Conservation (phyloP, 2,329 filamentous ascomycete species). For the Talaromyces marneffei region DNA sequence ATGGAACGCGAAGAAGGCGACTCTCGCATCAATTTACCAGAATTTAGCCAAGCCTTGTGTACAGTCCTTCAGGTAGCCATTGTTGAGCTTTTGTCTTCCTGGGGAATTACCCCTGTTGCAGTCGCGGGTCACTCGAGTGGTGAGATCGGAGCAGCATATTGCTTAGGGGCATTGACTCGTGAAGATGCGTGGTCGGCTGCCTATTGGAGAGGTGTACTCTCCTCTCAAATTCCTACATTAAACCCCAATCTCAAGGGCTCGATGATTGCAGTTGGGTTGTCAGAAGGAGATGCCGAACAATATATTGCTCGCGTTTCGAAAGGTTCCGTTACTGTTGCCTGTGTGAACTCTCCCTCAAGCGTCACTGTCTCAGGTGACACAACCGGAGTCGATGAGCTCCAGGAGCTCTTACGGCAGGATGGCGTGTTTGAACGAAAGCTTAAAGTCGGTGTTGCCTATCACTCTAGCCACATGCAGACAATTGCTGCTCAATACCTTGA, state of each 20-base stretch:
- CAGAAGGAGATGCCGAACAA: conserved; percentile 19
- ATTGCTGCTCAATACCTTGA: background rate
- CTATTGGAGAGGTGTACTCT: conserved; percentile 35
- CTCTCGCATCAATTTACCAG: background rate
- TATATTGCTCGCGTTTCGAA: conserved; percentile 15
- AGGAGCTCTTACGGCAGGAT: conserved; percentile 18
- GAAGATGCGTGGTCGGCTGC: conserved; percentile 40
- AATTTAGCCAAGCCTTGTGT: conserved; percentile 6
- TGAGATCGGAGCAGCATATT: conserved; percentile 47
- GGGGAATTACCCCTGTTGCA: conserved; percentile 36
- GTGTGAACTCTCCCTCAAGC: conserved; percentile 27
- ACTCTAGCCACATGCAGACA: conserved; percentile 29
- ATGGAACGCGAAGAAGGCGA: background rate
- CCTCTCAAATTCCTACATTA: conserved; percentile 33
- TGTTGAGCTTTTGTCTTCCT: conserved; percentile 41
- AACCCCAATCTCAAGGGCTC: conserved; percentile 31
- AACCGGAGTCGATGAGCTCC: conserved; percentile 18
- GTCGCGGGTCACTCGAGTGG: conserved; percentile 47
- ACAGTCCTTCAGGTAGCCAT: conserved; percentile 44
- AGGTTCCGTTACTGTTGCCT: conserved; percentile 29
- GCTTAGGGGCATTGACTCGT: conserved; percentile 32
- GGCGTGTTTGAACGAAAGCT: conserved; percentile 25
- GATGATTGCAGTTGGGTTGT: conserved; percentile 51
- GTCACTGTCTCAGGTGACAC: conserved; percentile 26
- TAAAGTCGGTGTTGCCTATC: conserved; percentile 27